A percentile compares a stretch with the other conserved stretches of the same genome.
Conservation (phyloP, 2,329 filamentous ascomycete genomes). For the Fusarium graminum region DNA sequence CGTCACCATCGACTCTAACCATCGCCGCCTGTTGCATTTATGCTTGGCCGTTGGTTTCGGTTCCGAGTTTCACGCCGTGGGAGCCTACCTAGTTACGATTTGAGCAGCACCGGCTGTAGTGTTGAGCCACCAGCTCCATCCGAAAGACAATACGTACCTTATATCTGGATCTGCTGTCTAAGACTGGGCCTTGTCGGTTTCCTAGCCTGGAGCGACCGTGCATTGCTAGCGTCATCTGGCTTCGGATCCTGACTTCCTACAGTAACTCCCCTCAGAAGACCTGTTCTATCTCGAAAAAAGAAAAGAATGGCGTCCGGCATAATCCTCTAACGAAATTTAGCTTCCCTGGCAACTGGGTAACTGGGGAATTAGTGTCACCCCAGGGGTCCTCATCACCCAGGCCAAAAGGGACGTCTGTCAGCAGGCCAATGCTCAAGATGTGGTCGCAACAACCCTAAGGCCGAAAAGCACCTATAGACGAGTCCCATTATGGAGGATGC, state of each 20-base stretch:
- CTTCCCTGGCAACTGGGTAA: slow-evolving; percentile 37
- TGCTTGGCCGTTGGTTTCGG: slow-evolving; percentile 19
- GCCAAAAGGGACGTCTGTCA: slow-evolving; percentile 26
- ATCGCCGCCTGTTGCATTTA: slow-evolving; percentile 24
- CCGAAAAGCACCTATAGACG: slow-evolving; percentile 24
- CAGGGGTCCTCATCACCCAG: slow-evolving; percentile 5
- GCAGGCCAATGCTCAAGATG: slow-evolving; percentile 24
- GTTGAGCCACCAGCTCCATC: slow-evolving; percentile 19
- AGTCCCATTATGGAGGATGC: slow-evolving; percentile 1
- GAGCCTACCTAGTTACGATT: slow-evolving; percentile 4
- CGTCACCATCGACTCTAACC: slow-evolving; percentile 4
- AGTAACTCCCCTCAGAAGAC: slow-evolving; percentile 22
- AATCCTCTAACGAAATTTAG: slow-evolving; percentile 45
- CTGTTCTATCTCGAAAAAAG: slow-evolving; percentile 37
- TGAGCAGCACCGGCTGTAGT: slow-evolving; percentile 13
- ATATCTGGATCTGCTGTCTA: slow-evolving; percentile 30
- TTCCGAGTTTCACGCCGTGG: slow-evolving; percentile 13
- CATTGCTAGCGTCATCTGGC: slow-evolving; percentile 41
- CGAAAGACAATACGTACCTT: slow-evolving; percentile 21
- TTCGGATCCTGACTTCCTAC: slow-evolving; percentile 36
- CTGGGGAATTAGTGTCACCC: slow-evolving; percentile 43
- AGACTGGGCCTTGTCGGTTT: slow-evolving; percentile 14
- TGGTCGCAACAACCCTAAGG: slow-evolving; percentile 23
- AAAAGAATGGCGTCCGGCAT: slow-evolving; percentile 35
- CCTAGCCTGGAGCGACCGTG: slow-evolving; percentile 32